Percentiles rank a stretch among this genome's conserved stretches.
These are phyloP conservation scores for Tulasnella sp. DNA, from an alignment of 768 basidiomycete species.

Conservation along the genomic window DNA sequence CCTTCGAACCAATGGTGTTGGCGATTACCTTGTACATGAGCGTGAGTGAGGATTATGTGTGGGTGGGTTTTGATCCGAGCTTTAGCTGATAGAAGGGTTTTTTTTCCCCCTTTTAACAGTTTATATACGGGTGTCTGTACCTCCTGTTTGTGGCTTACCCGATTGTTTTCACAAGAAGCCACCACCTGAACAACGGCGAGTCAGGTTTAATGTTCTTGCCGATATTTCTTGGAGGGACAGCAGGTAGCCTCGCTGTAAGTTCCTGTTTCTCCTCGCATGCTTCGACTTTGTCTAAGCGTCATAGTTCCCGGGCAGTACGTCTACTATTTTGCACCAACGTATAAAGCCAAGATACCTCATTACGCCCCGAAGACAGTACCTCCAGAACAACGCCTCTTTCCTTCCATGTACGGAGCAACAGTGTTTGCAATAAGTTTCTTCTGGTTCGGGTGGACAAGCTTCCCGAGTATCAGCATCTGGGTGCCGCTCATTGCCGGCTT, in stretches of 20 bases:
- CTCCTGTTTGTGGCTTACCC: conserved; percentile 39
- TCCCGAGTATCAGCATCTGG: conserved; percentile 32
- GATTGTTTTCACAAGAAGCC: conserved; percentile 35
- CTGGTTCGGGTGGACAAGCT: conserved; percentile 46
- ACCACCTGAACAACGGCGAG: conserved; percentile 37
- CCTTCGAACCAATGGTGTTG: conserved; percentile 32
- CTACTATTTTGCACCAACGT: conserved; percentile 39
- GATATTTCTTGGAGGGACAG: conserved; percentile 30
- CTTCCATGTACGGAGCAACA: conserved; percentile 38
- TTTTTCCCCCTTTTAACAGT: neutral
- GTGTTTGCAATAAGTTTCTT: conserved; percentile 40
- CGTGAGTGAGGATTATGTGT: neutral
- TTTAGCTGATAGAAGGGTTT: neutral
- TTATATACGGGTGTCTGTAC: conserved; percentile 35
- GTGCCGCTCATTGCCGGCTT: conserved; percentile 32
- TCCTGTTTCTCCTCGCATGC: no score
- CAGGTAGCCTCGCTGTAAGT: neutral
- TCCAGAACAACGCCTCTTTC: conserved; percentile 39
- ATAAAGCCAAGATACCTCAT: conserved; percentile 34
- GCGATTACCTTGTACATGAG: conserved; percentile 31
- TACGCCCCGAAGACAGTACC: conserved; percentile 36
- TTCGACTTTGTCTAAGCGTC: neutral
- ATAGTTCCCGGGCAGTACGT: conserved; percentile 35
- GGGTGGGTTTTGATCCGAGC: neutral
- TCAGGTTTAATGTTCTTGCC: conserved; percentile 36